Evolutionary conservation across 495 filamentous ascomycete genomes (phyloP).

Genomic region (Aspergillus bridgeri): DNA sequence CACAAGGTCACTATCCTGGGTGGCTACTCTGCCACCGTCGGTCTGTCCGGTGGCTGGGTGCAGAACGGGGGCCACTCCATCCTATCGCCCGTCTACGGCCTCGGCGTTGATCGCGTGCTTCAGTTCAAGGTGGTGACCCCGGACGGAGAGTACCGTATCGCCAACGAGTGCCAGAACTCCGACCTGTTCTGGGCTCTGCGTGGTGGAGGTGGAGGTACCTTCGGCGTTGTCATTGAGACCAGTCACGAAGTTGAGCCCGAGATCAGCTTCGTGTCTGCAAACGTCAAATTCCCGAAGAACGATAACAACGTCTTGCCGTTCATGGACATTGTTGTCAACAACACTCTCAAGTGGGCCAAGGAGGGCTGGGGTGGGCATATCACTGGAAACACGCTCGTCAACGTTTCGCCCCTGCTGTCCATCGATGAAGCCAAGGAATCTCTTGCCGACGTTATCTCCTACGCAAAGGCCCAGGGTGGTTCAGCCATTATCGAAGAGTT

Average conservation of each 20-base stretch:
- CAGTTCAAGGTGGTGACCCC: conserved; percentile 41
- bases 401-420: conserved; percentile 34
- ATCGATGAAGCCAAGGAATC: conserved; percentile 29
- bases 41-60: conserved; percentile 39
- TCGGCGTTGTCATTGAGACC: conserved; percentile 44
- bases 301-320: conserved; percentile 23
- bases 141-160: conserved; percentile 34
- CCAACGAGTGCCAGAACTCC: conserved; percentile 32
- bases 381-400: conserved; percentile 32
- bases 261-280: conserved; percentile 27
- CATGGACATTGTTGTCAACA: conserved; percentile 38
- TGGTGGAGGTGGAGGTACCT: conserved; percentile 54
- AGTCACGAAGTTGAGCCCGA: conserved; percentile 34
- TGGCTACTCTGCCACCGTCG: conserved; percentile 24
- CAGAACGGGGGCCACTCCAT: conserved; percentile 43
- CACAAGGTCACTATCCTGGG: conserved; percentile 26
- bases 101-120: conserved; percentile 47
- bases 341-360: conserved; percentile 39
- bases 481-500: conserved; percentile 28
- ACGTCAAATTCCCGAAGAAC: conserved; percentile 32
- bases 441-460: conserved; percentile 26
- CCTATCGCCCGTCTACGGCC: conserved; percentile 37
- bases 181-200: conserved; percentile 51
- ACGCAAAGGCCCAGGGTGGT: conserved; percentile 28
- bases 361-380: conserved; percentile 49